Evolutionary conservation across 257 asterid species (phyloP).

Genomic region (Verbena officinalis): DNA sequence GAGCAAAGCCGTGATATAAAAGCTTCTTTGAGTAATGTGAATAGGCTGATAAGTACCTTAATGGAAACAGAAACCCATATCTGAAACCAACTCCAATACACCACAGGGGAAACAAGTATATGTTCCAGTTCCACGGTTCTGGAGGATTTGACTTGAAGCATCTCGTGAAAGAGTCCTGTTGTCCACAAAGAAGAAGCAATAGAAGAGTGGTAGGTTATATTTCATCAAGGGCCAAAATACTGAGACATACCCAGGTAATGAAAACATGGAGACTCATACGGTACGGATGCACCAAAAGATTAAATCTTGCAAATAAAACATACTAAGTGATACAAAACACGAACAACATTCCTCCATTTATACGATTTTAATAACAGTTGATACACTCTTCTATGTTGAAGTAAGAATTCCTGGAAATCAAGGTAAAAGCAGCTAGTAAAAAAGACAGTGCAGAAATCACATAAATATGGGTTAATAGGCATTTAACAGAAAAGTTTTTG

Average conservation of each 20-base stretch:
- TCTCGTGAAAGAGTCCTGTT: conserved; percentile 93
- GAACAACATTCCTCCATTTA: not conserved
- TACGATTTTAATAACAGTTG: not conserved
- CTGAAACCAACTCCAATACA: conserved; percentile 90
- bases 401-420: not conserved
- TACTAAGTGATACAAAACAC: not conserved
- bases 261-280: not conserved
- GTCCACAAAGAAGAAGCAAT: conserved; percentile 23
- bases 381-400: conserved; percentile 2
- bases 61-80: conserved; percentile 87
- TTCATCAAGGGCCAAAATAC: conserved; percentile 14
- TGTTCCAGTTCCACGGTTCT: conserved; percentile 98
- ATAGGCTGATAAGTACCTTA: conserved; percentile 48
- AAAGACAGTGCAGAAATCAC: too few relatives aligned
- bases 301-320: not conserved
- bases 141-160: conserved; percentile 98
- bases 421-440: not conserved
- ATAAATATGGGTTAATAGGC: not conserved
- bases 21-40: not conserved
- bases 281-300: not conserved
- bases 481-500: not conserved
- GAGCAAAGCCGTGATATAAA: not conserved
- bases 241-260: not conserved
- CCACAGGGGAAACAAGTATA: conserved; percentile 95
- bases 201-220: not conserved